These are phyloP conservation scores for Chlamydomonas sp. DNA, from an alignment of 139 green algal genomes.

Conservation along the genomic window DNA sequence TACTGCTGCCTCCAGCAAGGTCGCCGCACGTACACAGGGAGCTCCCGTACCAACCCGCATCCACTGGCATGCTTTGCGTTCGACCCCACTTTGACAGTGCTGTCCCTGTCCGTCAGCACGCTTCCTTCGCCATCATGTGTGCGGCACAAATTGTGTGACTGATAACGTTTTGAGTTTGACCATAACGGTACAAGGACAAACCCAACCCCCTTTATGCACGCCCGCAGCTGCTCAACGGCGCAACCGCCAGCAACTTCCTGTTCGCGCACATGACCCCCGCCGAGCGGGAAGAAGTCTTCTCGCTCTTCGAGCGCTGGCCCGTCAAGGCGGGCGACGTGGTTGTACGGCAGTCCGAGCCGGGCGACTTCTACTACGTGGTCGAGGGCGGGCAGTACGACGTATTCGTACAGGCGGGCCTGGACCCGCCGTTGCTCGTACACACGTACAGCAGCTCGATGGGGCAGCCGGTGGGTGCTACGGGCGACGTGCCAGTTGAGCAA, in stretches of 20 bases:
- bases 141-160: too few species aligned
- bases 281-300: constrained; percentile 41
- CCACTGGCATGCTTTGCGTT: too few species aligned
- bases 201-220: neutral
- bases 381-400: constrained; percentile 64
- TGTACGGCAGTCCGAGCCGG: constrained; percentile 66
- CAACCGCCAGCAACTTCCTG: constrained; percentile 66
- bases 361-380: constrained; percentile 67
- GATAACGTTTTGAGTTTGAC: too few species aligned
- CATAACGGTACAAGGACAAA: too few species aligned
- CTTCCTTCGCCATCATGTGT: too few species aligned
- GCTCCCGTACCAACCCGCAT: too few species aligned
- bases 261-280: constrained; percentile 57
- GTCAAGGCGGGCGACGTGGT: constrained; percentile 63
- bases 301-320: constrained; percentile 39
- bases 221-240: neutral
- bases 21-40: too few species aligned
- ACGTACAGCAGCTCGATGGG: constrained; percentile 55
- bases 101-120: too few species aligned
- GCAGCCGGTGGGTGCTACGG: constrained; percentile 37
- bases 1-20: too few species aligned
- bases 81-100: too few species aligned
- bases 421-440: constrained; percentile 62
- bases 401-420: constrained; percentile 47
- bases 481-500: too few species aligned